A percentile compares a stretch with the other conserved stretches of the same genome.
Conservation (phyloP, 1,284 basidiomycete genomes). For the Malassezia vespertilionis region DNA sequence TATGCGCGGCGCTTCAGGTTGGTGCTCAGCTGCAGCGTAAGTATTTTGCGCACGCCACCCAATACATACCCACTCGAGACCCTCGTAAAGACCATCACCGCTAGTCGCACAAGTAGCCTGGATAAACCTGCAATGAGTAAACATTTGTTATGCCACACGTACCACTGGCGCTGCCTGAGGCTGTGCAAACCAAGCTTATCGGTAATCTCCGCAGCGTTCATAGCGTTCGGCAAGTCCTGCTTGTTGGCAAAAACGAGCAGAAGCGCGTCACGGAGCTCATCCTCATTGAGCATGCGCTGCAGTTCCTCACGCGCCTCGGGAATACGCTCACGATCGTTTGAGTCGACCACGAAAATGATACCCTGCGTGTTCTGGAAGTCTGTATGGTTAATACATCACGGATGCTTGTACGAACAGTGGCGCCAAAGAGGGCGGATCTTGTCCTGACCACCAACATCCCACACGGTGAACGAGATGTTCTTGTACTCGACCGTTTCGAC, state of each 20-base stretch:
- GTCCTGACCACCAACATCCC: slow-evolving; percentile 82
- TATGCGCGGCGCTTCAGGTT: slow-evolving; percentile 75
- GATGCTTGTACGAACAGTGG: slow-evolving; percentile 64
- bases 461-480: slow-evolving; percentile 99
- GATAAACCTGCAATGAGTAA: slow-evolving; percentile 63
- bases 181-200: slow-evolving; percentile 98
- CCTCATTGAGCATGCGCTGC: slow-evolving; percentile 98
- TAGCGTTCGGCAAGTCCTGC: slow-evolving; percentile 96
- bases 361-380: slow-evolving; percentile 99
- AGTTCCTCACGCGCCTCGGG: slow-evolving; percentile 98
- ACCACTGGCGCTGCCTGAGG: slow-evolving; percentile 67
- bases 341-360: slow-evolving; percentile 99
- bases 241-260: slow-evolving; percentile 99
- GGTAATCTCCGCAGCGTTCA: slow-evolving; percentile 99
- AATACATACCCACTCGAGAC: slow-evolving; percentile 50
- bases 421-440: slow-evolving; percentile 82
- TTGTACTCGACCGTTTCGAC: slow-evolving; percentile 99
- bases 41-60: slow-evolving; percentile 11
- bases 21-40: slow-evolving; percentile 55
- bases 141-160: not conserved
- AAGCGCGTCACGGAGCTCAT: slow-evolving; percentile 95
- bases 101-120: slow-evolving; percentile 98
- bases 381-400: slow-evolving; percentile 9
- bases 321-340: slow-evolving; percentile 98
- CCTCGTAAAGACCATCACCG: slow-evolving; percentile 98